phyloP scores from a whole-genome alignment of 176 grass and related monocot species.

The Carex parvula region DNA sequence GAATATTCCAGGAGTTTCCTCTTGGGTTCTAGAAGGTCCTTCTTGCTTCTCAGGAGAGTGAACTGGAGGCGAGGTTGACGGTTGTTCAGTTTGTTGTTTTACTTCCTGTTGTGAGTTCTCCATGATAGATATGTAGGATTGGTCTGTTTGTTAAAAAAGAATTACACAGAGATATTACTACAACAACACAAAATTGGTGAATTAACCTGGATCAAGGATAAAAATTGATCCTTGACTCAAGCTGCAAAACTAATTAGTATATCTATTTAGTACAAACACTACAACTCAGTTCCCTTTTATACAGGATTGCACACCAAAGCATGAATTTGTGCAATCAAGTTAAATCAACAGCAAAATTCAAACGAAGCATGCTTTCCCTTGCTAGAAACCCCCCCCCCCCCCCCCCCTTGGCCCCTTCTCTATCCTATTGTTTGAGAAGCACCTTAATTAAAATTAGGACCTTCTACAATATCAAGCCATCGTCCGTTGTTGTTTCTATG shows the following conservation, averaged over 20 bases:
- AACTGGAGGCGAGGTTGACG: slow-evolving; percentile 20
- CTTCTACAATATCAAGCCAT: not conserved
- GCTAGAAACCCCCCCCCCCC: no score
- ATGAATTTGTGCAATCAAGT: not conserved
- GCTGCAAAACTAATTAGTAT: not conserved
- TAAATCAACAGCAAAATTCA: not conserved
- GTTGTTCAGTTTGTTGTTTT: slow-evolving; percentile 1
- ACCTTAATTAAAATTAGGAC: not conserved
- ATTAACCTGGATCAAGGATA: not conserved
- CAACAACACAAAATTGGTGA: not conserved
- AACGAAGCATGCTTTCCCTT: not conserved
- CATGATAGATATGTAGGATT: not conserved
- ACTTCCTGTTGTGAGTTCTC: slow-evolving; percentile 8
- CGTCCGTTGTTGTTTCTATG: not conserved
- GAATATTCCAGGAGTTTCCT: slow-evolving; percentile 51
- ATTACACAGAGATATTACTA: not conserved
- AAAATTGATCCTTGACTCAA: not conserved
- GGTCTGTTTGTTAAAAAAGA: not conserved
- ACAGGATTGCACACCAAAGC: not conserved
- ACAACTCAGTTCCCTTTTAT: not conserved
- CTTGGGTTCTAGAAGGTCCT: slow-evolving; percentile 44
- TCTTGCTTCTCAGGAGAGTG: slow-evolving; percentile 30
- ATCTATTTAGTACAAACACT: not conserved
- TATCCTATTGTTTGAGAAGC: not conserved
- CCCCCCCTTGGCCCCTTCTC: no score